A percentile compares a stretch with the other conserved stretches of the same genome.
phyloP scores from a whole-genome alignment of 2,329 filamentous ascomycete genomes.

The Cladosporium sp. region DNA sequence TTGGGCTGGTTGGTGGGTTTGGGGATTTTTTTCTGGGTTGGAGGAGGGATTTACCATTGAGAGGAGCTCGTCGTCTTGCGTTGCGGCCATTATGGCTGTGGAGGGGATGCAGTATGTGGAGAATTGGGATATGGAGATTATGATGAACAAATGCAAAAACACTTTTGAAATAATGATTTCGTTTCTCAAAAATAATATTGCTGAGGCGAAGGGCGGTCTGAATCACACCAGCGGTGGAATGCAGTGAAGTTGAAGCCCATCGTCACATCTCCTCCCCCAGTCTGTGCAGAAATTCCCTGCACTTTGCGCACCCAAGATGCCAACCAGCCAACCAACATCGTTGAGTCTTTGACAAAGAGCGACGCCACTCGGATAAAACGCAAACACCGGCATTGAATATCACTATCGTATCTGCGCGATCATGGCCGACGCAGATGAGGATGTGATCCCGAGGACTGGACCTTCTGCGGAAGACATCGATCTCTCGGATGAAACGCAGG shows the following conservation, averaged over 20 bases:
- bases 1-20: neutral
- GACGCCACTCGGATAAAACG: neutral
- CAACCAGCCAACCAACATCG: neutral
- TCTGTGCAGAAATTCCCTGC: neutral
- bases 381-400: neutral
- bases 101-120: no score
- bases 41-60: constrained; percentile 17
- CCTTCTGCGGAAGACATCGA: constrained; percentile 70
- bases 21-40: neutral
- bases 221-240: neutral
- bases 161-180: no score
- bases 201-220: no score
- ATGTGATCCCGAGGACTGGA: constrained; percentile 38
- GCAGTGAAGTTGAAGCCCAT: neutral
- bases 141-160: no score
- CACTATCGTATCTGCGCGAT: neutral
- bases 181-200: no score
- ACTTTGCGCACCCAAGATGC: neutral
- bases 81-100: constrained; percentile 4
- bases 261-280: neutral
- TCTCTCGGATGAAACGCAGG: constrained; percentile 74
- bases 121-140: no score
- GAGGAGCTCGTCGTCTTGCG: constrained; percentile 27
- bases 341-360: neutral
- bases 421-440: constrained; percentile 37